Base-by-base conservation (phyloP, 2,329 filamentous ascomycete genomes). In the Hymenoscyphus fructigenus region DNA sequence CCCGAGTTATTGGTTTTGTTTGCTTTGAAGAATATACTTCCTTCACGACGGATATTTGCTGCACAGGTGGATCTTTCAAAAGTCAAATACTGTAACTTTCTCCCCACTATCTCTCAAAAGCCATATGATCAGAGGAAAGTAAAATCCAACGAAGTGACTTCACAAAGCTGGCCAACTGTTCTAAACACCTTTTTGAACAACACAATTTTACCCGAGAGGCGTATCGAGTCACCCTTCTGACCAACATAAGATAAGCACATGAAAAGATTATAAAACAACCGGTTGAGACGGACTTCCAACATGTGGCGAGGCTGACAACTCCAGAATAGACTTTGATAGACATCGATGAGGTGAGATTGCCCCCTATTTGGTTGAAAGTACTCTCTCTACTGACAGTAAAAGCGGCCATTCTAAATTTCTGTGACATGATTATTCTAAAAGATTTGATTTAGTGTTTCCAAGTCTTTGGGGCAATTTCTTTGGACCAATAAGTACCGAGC, bases 271-370 rank as follows among this genome's bases (percentile, higher is more conserved):
- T 14, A 53, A 53, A 53, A 53, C 47, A 20, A 53, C 47, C 47
- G 47, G 20, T 14, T 53, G 47, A 53, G 47, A 53, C 47, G 20
- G 20, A 53, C 47, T 53, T 53, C 47, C 47, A 23, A 53, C 20
- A 53, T 26, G 47, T 53, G 12, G 47, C 47, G 20, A 53, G 47
- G 47, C 47, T 53, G 47, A 53, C 47, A 53, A 14, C 47, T 23
- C 47, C 10, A 23, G 47, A 26, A 53, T 53, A 53, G 20, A 23
- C 20, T 53, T 23, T 38, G 36, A 38, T 38, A 38, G 47, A 23
- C 47, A 23, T 53, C n/a, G 47, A 53, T 53, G 20, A 53, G 47
- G 47, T 53, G 20, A 53, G 47, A 53, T 26, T 26, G n/a, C 47
- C 47, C 47, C 47, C 14, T 15, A 12, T 38, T 38, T 38, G 12